Evolutionary conservation across 163 green algal genomes (phyloP), one percentile per base, ranked within the genome.

Genomic region (Trebouxia gelatinosa): DNA sequence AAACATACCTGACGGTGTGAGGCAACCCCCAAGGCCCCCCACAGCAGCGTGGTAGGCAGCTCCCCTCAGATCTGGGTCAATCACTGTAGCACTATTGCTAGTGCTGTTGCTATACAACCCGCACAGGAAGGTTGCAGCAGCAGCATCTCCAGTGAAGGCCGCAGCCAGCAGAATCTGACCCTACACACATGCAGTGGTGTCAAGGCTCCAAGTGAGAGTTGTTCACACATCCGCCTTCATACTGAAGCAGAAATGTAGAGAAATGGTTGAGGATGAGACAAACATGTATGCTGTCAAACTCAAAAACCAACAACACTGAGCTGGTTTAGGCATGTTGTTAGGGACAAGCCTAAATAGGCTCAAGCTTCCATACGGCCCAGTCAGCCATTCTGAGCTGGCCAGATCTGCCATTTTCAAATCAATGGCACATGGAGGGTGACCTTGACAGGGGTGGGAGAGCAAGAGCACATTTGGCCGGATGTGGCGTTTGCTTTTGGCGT

Each of bases 31-130:
- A 1, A 72, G 21, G 4, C 19, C 4, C 21, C 35, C 64, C 23
- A 51, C 64, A 72, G 64, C 64, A 19, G 64, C 35, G 1, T 72
- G 64, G 64, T 72, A 72, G 23, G 64, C 64, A 5, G 64, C 64
- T 11, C 64, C 64, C 5, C 21, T 35, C 35, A 72, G 21, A 23
- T 72, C 64, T 32, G 64, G 64, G 37, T 72, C 64, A 35, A 72
- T 32, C 21, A 1, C 37, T 34, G 35, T 54, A 54, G 13, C 19
- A 0, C 16, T 21, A 13, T 2, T 34, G 37, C 35, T 72, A 37
- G 43, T 54, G 43, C 43, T 54, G 43, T 72, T 16, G 6, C 6
- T 34, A 31, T 72, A 72, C 21, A 72, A 21, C 35, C 29, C 1
- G 31, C 62, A 72, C 34, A 72, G 62, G 31, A 48, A 46, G 28